A percentile compares a stretch with the other conserved stretches of the same genome.
These are phyloP conservation scores for Microbotryum silenes-acaulis DNA, from an alignment of 1,284 basidiomycete species.

Conservation along the genomic window DNA sequence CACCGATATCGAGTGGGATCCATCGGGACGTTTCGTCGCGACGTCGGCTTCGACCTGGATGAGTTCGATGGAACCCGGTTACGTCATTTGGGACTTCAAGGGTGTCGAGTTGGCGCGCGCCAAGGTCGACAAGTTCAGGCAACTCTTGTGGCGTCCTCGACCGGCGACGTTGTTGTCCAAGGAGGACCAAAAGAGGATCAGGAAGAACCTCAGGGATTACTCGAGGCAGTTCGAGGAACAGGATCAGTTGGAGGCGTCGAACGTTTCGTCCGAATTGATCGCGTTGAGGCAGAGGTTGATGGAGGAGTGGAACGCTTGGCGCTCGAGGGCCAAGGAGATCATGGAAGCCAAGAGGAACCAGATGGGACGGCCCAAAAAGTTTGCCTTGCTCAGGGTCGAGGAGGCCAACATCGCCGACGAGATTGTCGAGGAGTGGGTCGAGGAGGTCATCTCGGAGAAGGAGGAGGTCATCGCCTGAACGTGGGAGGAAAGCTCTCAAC, in stretches of 20 bases:
- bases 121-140: slow-evolving; percentile 87
- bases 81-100: slow-evolving; percentile 94
- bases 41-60: slow-evolving; percentile 94
- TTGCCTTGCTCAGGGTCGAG: slow-evolving; percentile 57
- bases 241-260: slow-evolving; percentile 89
- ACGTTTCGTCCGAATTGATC: slow-evolving; percentile 85
- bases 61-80: slow-evolving; percentile 91
- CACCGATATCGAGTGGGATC: slow-evolving; percentile 98
- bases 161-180: slow-evolving; percentile 78
- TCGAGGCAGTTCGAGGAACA: slow-evolving; percentile 91
- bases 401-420: slow-evolving; percentile 91
- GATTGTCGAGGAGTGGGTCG: slow-evolving; percentile 70
- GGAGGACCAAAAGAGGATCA: slow-evolving; percentile 79
- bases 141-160: slow-evolving; percentile 95
- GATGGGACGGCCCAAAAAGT: slow-evolving; percentile 46
- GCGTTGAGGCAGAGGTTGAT: slow-evolving; percentile 84
- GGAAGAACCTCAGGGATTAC: slow-evolving; percentile 86
- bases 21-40: slow-evolving; percentile 85
- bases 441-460: slow-evolving; percentile 55
- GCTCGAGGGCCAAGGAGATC: slow-evolving; percentile 40
- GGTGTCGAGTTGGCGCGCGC: slow-evolving; percentile 85
- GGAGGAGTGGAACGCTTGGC: slow-evolving; percentile 98
- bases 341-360: slow-evolving; percentile 56
- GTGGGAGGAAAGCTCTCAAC: too few species aligned
- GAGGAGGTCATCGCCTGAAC: slow-evolving; percentile 20